phyloP scores from a whole-genome alignment of 2,329 filamentous ascomycete genomes.

The Talaromyces islandicus region DNA sequence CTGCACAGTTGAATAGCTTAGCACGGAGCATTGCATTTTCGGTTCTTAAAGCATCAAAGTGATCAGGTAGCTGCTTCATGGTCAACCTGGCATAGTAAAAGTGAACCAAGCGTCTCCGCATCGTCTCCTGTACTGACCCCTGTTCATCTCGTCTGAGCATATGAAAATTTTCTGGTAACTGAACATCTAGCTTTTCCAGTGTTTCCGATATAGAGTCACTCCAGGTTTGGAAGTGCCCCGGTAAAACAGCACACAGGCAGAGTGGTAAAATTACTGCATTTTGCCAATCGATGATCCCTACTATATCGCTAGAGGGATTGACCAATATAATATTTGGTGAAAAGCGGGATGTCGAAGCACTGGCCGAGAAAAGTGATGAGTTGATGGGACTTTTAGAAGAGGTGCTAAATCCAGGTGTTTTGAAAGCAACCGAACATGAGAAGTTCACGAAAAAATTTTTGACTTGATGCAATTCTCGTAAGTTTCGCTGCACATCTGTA shows the following conservation, averaged over 20 bases:
- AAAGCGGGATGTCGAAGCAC: constrained; percentile 21
- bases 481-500: constrained; percentile 18
- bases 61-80: constrained; percentile 16
- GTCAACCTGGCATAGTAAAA: constrained; percentile 23
- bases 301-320: constrained; percentile 17
- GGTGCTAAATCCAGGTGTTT: constrained; percentile 14
- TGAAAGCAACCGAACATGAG: constrained; percentile 10
- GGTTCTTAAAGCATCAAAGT: constrained; percentile 18
- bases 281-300: constrained; percentile 27
- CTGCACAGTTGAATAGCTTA: constrained; percentile 19
- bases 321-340: constrained; percentile 27
- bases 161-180: constrained; percentile 18
- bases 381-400: constrained; percentile 13
- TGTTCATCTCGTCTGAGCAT: constrained; percentile 17
- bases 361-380: constrained; percentile 13
- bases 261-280: constrained; percentile 23
- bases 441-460: neutral
- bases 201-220: constrained; percentile 23
- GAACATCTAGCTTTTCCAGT: constrained; percentile 17
- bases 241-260: constrained; percentile 23
- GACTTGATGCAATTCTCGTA: constrained; percentile 9
- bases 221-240: constrained; percentile 29
- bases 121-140: constrained; percentile 15
- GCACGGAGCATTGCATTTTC: constrained; percentile 17
- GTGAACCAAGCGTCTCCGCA: constrained; percentile 18